phyloP scores from a whole-genome alignment of 2,329 filamentous ascomycete species.

The Metarhizium brunneum region DNA sequence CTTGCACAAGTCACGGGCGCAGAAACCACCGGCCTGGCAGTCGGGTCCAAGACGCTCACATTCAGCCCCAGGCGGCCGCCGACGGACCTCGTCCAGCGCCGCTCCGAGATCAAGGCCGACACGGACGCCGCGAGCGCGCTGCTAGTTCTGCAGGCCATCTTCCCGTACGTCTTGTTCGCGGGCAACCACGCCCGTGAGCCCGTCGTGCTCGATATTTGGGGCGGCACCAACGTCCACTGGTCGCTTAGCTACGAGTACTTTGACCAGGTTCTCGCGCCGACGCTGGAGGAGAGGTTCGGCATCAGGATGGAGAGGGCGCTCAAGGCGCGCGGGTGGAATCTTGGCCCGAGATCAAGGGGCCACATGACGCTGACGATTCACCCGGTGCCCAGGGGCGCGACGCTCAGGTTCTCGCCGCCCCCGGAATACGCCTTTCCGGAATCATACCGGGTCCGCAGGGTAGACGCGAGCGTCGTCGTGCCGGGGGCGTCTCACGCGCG shows the following conservation, averaged over 20 bases:
- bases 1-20: constrained; percentile 43
- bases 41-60: constrained; percentile 41
- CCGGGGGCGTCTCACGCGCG: constrained; percentile 32
- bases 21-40: constrained; percentile 36
- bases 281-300: constrained; percentile 40
- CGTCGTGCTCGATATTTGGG: constrained; percentile 41
- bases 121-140: constrained; percentile 44
- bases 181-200: constrained; percentile 32
- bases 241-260: constrained; percentile 54
- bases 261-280: constrained; percentile 50
- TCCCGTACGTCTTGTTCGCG: constrained; percentile 50
- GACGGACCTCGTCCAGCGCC: constrained; percentile 28
- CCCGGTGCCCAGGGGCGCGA: constrained; percentile 22
- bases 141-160: constrained; percentile 50
- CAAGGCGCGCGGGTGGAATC: constrained; percentile 40
- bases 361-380: constrained; percentile 32
- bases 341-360: constrained; percentile 32
- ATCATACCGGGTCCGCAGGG: constrained; percentile 27
- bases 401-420: constrained; percentile 24
- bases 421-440: constrained; percentile 9
- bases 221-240: constrained; percentile 50
- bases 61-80: constrained; percentile 34
- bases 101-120: constrained; percentile 39
- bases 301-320: constrained; percentile 36
- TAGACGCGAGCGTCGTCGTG: constrained; percentile 43